Percentiles rank a stretch among this genome's conserved stretches.
phyloP scores from a whole-genome alignment of 495 filamentous ascomycete genomes.

The Podospora bellae-mahoneyi region DNA sequence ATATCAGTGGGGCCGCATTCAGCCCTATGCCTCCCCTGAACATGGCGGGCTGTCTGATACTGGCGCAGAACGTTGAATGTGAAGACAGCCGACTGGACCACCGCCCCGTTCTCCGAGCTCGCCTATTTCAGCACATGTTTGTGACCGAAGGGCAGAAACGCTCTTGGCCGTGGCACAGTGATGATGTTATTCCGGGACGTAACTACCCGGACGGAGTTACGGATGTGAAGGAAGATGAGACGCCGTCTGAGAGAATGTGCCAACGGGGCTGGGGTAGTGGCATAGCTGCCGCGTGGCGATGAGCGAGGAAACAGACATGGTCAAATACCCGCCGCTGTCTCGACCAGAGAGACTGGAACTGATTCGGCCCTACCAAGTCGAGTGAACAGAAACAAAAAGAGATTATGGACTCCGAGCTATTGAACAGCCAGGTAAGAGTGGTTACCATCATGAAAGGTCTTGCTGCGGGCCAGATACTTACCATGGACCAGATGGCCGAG shows the following conservation, averaged over 20 bases:
- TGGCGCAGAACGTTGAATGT: neutral
- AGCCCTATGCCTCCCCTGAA: neutral
- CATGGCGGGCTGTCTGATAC: neutral
- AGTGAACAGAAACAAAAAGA: neutral
- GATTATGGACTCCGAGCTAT: neutral
- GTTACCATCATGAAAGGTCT: neutral
- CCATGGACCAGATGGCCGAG: neutral
- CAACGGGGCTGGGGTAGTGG: neutral
- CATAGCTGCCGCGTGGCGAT: neutral
- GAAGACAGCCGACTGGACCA: neutral
- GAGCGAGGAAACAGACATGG: neutral
- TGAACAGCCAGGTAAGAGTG: neutral
- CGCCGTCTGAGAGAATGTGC: neutral
- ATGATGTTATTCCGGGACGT: neutral
- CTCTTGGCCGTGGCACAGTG: neutral
- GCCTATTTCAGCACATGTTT: neutral
- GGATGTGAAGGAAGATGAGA: neutral
- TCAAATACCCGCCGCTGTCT: neutral
- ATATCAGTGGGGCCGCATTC: neutral
- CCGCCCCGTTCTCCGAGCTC: neutral
- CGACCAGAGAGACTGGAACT: neutral
- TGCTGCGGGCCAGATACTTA: neutral
- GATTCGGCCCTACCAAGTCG: neutral
- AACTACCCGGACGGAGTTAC: neutral
- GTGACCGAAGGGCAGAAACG: neutral